phyloP scores from a whole-genome alignment of 495 filamentous ascomycete genomes.

The Hypoxylon rickii region DNA sequence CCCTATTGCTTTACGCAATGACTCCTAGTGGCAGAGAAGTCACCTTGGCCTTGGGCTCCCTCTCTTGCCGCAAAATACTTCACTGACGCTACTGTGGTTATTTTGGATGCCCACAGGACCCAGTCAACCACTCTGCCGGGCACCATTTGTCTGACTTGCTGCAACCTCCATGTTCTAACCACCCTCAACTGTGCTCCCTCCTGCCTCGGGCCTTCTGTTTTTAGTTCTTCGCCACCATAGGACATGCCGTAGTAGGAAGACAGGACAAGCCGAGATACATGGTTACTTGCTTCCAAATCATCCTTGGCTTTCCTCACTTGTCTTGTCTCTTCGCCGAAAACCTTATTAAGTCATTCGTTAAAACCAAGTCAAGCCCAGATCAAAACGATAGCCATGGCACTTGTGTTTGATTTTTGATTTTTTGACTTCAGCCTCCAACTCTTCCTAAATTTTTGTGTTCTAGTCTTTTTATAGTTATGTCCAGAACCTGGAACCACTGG shows the following conservation, averaged over 20 bases:
- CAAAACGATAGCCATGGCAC: conserved; percentile 5
- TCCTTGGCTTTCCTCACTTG: neutral
- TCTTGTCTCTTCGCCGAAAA: neutral
- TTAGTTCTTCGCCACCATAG: conserved; percentile 2
- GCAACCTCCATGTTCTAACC: neutral
- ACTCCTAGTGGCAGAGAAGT: neutral
- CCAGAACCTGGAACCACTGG: neutral
- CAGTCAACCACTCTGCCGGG: conserved; percentile 6
- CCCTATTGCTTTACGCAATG: conserved; percentile 1
- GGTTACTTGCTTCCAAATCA: conserved; percentile 1
- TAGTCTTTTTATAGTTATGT: neutral
- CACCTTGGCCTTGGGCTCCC: neutral
- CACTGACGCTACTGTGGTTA: neutral
- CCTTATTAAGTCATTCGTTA: conserved; percentile 25
- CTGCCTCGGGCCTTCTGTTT: neutral
- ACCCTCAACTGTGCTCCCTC: neutral
- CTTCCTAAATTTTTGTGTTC: neutral
- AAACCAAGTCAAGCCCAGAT: conserved; percentile 3
- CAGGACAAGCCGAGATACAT: conserved; percentile 1
- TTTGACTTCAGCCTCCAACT: neutral
- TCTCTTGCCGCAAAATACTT: neutral
- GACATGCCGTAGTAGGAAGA: neutral
- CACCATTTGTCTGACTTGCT: conserved; percentile 4
- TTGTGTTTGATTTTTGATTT: neutral
- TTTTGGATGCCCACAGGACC: conserved; percentile 3